Percentiles rank a stretch among this genome's conserved stretches.
Conservation (phyloP, 73 alveolate genomes). For the Paramecium pentaurelia region DNA sequence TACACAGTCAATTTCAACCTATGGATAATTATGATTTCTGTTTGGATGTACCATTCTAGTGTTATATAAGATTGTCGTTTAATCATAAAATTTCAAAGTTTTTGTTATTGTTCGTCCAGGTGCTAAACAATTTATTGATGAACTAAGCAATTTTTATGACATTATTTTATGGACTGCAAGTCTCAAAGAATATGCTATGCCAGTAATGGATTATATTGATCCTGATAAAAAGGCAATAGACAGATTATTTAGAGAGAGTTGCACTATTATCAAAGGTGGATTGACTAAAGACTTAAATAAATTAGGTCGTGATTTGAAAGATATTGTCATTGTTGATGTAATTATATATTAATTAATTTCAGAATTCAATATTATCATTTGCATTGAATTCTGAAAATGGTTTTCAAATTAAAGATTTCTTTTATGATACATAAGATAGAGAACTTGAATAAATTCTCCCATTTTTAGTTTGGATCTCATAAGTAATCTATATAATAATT, state of each 20-base stretch:
- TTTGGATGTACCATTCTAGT: not conserved
- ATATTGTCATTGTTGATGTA: slow-evolving; percentile 71
- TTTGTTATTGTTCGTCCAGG: slow-evolving; percentile 79
- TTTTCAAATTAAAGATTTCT: slow-evolving; percentile 69
- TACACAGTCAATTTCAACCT: slow-evolving; percentile 66
- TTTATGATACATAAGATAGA: slow-evolving; percentile 53
- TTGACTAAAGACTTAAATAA: slow-evolving; percentile 64
- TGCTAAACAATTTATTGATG: slow-evolving; percentile 76
- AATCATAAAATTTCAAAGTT: slow-evolving; percentile 46
- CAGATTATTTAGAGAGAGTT: slow-evolving; percentile 64
- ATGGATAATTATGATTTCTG: slow-evolving; percentile 45
- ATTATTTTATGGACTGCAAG: slow-evolving; percentile 71
- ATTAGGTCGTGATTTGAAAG: slow-evolving; percentile 66
- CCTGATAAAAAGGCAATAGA: not conserved
- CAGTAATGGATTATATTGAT: slow-evolving; percentile 68
- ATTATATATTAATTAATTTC: not conserved
- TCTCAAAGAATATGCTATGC: slow-evolving; percentile 69
- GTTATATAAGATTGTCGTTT: slow-evolving; percentile 30
- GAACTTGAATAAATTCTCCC: slow-evolving; percentile 46
- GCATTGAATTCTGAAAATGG: slow-evolving; percentile 84
- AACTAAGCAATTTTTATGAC: slow-evolving; percentile 58
- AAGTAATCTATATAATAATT: not conserved
- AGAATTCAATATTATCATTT: slow-evolving; percentile 82
- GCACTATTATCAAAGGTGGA: slow-evolving; percentile 53
- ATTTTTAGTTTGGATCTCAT: slow-evolving; percentile 50